Percentiles rank a stretch among this genome's conserved stretches.
Evolutionary conservation across 106 monocot species (phyloP).

Genomic region (Acorus gramineus): DNA sequence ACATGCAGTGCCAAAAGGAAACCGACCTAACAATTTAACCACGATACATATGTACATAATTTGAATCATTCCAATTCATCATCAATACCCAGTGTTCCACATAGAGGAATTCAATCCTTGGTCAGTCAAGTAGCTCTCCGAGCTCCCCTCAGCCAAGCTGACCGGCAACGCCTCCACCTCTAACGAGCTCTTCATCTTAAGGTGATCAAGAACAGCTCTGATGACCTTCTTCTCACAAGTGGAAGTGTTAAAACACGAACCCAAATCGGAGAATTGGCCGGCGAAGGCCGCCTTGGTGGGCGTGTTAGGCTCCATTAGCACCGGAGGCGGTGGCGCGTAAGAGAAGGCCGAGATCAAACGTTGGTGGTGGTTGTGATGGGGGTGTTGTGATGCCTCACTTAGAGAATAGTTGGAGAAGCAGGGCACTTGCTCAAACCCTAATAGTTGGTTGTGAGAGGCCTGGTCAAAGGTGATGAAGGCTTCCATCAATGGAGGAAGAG

Average conservation of each 20-base stretch:
- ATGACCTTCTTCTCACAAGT: conserved; percentile 30
- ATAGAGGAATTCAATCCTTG: conserved; percentile 9
- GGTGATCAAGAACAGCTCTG: conserved; percentile 35
- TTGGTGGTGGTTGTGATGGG: background rate
- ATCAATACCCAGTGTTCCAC: conserved; percentile 24
- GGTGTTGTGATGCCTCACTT: background rate
- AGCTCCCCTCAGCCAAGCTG: conserved; percentile 6
- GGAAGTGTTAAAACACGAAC: conserved; percentile 8
- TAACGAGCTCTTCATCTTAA: conserved; percentile 21
- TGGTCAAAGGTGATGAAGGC: conserved; percentile 31
- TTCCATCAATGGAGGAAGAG: conserved; percentile 52
- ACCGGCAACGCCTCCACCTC: background rate
- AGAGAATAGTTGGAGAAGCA: conserved; percentile 71
- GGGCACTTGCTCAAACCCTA: conserved; percentile 77
- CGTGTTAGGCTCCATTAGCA: background rate
- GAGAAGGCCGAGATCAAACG: background rate
- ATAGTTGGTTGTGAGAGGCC: background rate
- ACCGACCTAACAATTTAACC: too few species aligned
- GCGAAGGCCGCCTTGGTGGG: background rate
- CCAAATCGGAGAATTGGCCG: conserved; percentile 1
- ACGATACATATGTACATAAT: too few species aligned
- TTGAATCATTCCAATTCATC: background rate
- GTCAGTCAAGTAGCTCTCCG: conserved; percentile 14
- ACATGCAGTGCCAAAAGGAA: too few species aligned
- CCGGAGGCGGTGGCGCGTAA: background rate